These are phyloP conservation scores for Marsdenia floribunda DNA, from an alignment of 257 asterid genomes.

Conservation along the genomic window DNA sequence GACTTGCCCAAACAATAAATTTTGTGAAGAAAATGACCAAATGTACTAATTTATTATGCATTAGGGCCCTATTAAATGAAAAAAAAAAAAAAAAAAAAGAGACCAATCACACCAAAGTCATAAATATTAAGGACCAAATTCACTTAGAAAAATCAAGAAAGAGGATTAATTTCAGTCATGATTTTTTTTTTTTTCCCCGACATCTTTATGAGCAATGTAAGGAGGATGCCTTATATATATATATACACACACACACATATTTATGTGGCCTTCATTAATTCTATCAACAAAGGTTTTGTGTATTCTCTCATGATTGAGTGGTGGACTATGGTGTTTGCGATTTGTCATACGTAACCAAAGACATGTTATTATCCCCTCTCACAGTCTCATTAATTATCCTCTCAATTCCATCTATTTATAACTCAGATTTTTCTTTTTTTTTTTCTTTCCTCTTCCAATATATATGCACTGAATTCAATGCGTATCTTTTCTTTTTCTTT, in stretches of 20 bases:
- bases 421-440: background rate
- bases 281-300: slow-evolving; percentile 14
- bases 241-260: background rate
- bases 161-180: background rate
- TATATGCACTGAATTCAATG: slow-evolving; percentile 1
- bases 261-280: slow-evolving; percentile 7
- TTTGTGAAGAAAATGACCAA: too few relatives aligned
- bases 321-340: slow-evolving; percentile 22
- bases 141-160: background rate
- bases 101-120: too few relatives aligned
- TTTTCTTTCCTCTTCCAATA: background rate
- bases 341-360: background rate
- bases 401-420: background rate
- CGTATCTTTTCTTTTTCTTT: background rate
- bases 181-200: background rate
- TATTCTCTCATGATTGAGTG: slow-evolving; percentile 27
- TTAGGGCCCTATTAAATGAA: too few relatives aligned
- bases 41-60: too few relatives aligned
- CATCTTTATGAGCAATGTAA: slow-evolving; percentile 10
- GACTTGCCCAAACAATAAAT: too few relatives aligned
- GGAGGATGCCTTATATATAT: slow-evolving; percentile 18
- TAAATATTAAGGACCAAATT: too few relatives aligned
- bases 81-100: too few relatives aligned
- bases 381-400: background rate
- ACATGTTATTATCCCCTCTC: background rate